A percentile compares a stretch with the other conserved stretches of the same genome.
phyloP scores from a whole-genome alignment of 805 yeast genomes.

The Ogataea salicorniae region DNA sequence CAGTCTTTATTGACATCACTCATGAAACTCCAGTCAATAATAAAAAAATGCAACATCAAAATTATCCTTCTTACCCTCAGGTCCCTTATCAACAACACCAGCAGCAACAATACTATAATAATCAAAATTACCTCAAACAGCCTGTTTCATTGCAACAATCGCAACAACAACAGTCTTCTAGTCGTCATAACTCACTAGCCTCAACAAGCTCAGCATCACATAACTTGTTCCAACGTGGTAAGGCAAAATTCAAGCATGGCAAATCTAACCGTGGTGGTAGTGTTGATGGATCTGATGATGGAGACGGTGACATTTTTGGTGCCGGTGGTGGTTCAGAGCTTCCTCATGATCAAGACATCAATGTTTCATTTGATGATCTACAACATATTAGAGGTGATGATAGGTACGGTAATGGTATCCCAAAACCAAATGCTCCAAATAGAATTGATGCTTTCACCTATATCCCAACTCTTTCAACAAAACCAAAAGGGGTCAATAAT shows the following conservation, averaged over 20 bases:
- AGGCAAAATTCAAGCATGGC: slow-evolving; percentile 1
- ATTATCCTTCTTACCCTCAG: not conserved
- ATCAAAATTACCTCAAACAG: slow-evolving; percentile 6
- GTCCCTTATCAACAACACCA: slow-evolving; percentile 15
- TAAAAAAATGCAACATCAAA: slow-evolving; percentile 3
- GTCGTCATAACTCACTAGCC: slow-evolving; percentile 1
- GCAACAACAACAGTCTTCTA: not conserved
- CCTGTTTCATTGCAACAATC: slow-evolving; percentile 1
- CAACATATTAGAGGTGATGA: slow-evolving; percentile 61
- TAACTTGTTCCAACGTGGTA: too few relatives aligned
- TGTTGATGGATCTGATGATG: slow-evolving; percentile 19
- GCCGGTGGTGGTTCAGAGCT: slow-evolving; percentile 29
- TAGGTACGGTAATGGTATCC: slow-evolving; percentile 43
- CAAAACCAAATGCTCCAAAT: slow-evolving; percentile 19
- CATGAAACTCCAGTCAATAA: slow-evolving; percentile 34
- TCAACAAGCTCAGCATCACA: not conserved
- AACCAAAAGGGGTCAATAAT: slow-evolving; percentile 23
- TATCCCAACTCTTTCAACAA: slow-evolving; percentile 59
- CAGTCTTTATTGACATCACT: slow-evolving; percentile 41
- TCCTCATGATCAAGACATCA: slow-evolving; percentile 28
- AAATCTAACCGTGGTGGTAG: slow-evolving; percentile 14
- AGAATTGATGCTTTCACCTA: slow-evolving; percentile 60
- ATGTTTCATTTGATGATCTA: slow-evolving; percentile 60
- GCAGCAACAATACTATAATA: slow-evolving; percentile 13
- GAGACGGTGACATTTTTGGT: slow-evolving; percentile 24